These are phyloP conservation scores for Kwoniella sp. DNA, from an alignment of 768 basidiomycete genomes.

Conservation along the genomic window DNA sequence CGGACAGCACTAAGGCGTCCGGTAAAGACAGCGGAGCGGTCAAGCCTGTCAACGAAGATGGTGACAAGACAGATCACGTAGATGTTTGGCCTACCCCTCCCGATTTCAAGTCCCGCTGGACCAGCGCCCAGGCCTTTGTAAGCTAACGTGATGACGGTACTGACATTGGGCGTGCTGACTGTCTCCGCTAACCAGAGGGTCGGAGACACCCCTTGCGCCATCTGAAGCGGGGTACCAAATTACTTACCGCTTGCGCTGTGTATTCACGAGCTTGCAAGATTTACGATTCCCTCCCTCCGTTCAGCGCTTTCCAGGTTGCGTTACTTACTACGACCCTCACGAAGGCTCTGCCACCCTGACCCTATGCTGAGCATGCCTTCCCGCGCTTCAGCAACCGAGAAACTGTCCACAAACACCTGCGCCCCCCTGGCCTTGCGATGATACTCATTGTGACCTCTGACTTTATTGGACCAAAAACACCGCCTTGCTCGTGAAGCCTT, in stretches of 20 bases:
- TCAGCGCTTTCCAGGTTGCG: too few species aligned
- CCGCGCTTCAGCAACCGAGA: too few species aligned
- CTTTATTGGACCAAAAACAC: too few species aligned
- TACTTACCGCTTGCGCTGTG: too few species aligned
- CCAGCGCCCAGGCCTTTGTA: conserved; percentile 2
- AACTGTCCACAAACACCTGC: background rate
- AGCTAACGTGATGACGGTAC: too few species aligned
- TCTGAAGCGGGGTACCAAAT: too few species aligned
- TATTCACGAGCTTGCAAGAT: too few species aligned
- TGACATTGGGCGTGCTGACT: background rate
- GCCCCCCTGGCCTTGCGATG: background rate
- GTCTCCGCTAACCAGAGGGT: background rate
- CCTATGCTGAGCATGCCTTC: too few species aligned
- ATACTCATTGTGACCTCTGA: background rate
- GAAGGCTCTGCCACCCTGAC: too few species aligned
- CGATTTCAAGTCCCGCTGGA: background rate
- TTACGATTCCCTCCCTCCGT: too few species aligned
- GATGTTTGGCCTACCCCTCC: background rate
- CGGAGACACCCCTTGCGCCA: background rate
- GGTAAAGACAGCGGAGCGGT: background rate
- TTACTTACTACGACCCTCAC: too few species aligned
- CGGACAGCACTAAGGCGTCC: conserved; percentile 9
- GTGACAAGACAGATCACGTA: background rate
- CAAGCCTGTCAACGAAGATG: too few species aligned
- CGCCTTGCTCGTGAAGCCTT: background rate